These are phyloP conservation scores for Aureobasidium pullulans DNA, from an alignment of 2,329 filamentous ascomycete genomes.

Conservation along the genomic window DNA sequence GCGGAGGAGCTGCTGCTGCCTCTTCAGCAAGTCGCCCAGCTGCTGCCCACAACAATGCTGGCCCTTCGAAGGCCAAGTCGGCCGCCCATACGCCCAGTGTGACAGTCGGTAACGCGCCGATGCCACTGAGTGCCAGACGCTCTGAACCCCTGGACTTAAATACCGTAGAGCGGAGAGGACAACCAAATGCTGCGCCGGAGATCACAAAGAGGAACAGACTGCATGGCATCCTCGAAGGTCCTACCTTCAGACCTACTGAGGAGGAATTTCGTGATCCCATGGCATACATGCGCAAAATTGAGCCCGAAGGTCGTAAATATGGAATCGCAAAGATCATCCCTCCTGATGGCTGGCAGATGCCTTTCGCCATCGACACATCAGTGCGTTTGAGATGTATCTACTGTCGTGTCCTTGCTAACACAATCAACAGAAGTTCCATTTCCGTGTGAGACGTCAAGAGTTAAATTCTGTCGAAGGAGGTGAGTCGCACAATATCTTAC, in stretches of 20 bases:
- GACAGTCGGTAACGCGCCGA: slow-evolving; percentile 30
- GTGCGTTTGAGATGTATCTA: slow-evolving; percentile 44
- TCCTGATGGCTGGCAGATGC: slow-evolving; percentile 85
- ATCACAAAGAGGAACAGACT: slow-evolving; percentile 68
- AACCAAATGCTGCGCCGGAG: slow-evolving; percentile 69
- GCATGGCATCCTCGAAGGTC: slow-evolving; percentile 81
- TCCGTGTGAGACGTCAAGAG: slow-evolving; percentile 91
- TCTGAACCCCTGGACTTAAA: slow-evolving; percentile 69
- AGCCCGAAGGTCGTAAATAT: slow-evolving; percentile 75
- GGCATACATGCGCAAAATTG: slow-evolving; percentile 87
- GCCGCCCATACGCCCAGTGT: slow-evolving; percentile 15
- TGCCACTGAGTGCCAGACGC: slow-evolving; percentile 57
- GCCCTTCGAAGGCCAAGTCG: slow-evolving; percentile 3
- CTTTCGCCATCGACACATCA: slow-evolving; percentile 95
- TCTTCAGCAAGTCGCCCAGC: slow-evolving; percentile 12
- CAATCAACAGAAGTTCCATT: slow-evolving; percentile 77
- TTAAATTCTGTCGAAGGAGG: slow-evolving; percentile 97
- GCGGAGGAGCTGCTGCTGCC: slow-evolving; percentile 17
- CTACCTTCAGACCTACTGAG: slow-evolving; percentile 80
- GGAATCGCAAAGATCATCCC: slow-evolving; percentile 95
- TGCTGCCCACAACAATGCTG: background rate
- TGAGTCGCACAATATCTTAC: slow-evolving; percentile 33
- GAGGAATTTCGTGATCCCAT: slow-evolving; percentile 94
- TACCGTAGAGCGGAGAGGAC: slow-evolving; percentile 85
- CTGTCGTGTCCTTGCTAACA: slow-evolving; percentile 24